Base-by-base conservation (phyloP, 108 stramenopile genomes). In the Cyclotella choctawhatcheeana region DNA sequence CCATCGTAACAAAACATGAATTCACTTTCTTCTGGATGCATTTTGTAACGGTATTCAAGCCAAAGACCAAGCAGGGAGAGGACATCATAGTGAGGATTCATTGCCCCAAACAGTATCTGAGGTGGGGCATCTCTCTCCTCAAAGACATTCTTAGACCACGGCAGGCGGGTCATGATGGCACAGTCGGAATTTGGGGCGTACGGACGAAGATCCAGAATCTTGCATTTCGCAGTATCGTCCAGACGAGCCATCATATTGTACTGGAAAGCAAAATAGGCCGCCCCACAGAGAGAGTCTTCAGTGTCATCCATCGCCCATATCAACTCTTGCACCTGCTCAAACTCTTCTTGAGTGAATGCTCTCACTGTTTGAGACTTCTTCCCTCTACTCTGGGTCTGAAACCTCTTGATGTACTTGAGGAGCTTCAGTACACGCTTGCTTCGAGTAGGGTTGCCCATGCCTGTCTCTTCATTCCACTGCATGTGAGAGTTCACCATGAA, bases 21-120 rank as follows among this genome's bases (percentile, higher is more conserved):
- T 0, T 58, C 44, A 58, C 48, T 70, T 13, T 43, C 30, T 47
- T 59, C 58, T 26, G 58, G 69, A n/a, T 59, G 40, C 14, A 47
- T 25, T 10, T 44, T 8, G 44, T 34, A 70, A n/a, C 44, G 40
- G 8, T 10, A 31, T 45, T 64, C 44, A 5, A 47, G 26, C 63
- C 44, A 64, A 3, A 54, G 53, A 54, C 53, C 53, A 24, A 54
- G 5, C 5, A 7, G 4, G 25, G 53, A 54, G 5, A 54, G 5
- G 21, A 17, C 26, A 54, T 54, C 53, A 54, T 29, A 54, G 4
- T 16, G 24, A 3, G 53, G 24, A 17, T 54, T 16, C 22, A 27
- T 54, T 54, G 53, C 21, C 3, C 14, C 53, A 54, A 54, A 27
- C 5, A 54, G 6, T 2, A 29, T 26, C 27, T 54, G 53, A 5